phyloP scores from a whole-genome alignment of 1,284 basidiomycete species.

The Pyrrhoderma noxium region DNA sequence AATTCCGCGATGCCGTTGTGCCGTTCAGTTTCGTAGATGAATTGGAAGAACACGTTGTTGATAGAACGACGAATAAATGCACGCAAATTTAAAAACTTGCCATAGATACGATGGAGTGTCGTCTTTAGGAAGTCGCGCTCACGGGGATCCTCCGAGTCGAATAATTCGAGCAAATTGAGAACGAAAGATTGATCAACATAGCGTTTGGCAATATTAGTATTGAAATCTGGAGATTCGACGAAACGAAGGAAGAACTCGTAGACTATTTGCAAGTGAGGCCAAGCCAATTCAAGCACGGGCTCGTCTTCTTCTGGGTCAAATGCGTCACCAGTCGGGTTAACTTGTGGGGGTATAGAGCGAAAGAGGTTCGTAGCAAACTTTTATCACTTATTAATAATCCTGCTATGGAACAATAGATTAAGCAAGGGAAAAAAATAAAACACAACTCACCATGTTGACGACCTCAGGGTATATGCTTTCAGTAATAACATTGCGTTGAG shows the following conservation, averaged over 20 bases:
- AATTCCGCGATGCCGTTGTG: constrained; percentile 99
- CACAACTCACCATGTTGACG: constrained; percentile 81
- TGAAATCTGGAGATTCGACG: constrained; percentile 97
- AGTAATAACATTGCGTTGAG: constrained; percentile 92
- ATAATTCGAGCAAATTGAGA: constrained; percentile 92
- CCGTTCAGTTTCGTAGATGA: constrained; percentile 97
- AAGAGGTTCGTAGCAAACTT: constrained; percentile 98
- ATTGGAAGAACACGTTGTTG: constrained; percentile 99
- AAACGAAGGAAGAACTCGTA: constrained; percentile 99
- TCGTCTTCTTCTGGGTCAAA: constrained; percentile 99
- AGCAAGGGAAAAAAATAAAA: constrained; percentile 11
- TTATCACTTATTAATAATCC: constrained; percentile 15
- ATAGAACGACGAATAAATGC: constrained; percentile 99
- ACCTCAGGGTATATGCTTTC: constrained; percentile 99
- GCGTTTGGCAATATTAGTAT: constrained; percentile 95
- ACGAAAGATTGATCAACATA: constrained; percentile 98
- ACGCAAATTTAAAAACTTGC: constrained; percentile 97
- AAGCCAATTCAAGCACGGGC: constrained; percentile 96
- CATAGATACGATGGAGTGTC: constrained; percentile 97
- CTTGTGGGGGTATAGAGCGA: constrained; percentile 98
- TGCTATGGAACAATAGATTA: constrained; percentile 5
- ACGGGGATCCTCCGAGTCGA: constrained; percentile 97
- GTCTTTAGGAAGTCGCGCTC: constrained; percentile 99
- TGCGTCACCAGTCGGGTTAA: constrained; percentile 95
- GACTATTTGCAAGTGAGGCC: constrained; percentile 99